These are phyloP conservation scores for Fennellomyces sp. DNA, from an alignment of 371 early-diverging fungal genomes.

Conservation along the genomic window DNA sequence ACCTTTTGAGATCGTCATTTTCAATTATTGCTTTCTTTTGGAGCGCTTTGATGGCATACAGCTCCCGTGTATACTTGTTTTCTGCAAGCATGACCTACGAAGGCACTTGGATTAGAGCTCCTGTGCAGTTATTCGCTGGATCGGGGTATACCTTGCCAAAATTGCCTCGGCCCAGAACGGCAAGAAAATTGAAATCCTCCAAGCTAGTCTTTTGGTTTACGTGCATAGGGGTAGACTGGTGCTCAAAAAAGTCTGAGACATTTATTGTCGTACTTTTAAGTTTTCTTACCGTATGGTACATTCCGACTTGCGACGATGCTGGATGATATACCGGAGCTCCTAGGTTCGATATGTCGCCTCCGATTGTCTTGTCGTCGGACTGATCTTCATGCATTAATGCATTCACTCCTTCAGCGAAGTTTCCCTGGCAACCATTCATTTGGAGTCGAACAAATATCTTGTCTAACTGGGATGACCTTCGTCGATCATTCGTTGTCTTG, in stretches of 20 bases:
- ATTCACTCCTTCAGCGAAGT: neutral
- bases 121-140: neutral
- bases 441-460: constrained; percentile 23
- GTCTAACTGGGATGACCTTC: constrained; percentile 7
- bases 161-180: constrained; percentile 97
- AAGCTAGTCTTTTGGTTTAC: constrained; percentile 25
- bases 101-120: neutral
- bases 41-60: constrained; percentile 97
- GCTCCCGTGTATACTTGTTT: constrained; percentile 76
- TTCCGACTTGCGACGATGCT: neutral
- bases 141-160: constrained; percentile 86
- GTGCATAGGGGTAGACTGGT: constrained; percentile 14
- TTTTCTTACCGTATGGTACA: neutral
- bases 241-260: neutral
- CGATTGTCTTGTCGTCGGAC: neutral
- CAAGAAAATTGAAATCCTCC: constrained; percentile 92
- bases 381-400: neutral
- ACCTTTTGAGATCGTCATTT: constrained; percentile 90
- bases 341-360: neutral
- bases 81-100: constrained; percentile 92
- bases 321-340: neutral
- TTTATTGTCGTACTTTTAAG: neutral
- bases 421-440: constrained; percentile 3
- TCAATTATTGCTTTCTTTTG: constrained; percentile 96
- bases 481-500: constrained; percentile 55